Base-by-base conservation (phyloP, 352 stramenopile species). In the Globisporangium apiculatum region DNA sequence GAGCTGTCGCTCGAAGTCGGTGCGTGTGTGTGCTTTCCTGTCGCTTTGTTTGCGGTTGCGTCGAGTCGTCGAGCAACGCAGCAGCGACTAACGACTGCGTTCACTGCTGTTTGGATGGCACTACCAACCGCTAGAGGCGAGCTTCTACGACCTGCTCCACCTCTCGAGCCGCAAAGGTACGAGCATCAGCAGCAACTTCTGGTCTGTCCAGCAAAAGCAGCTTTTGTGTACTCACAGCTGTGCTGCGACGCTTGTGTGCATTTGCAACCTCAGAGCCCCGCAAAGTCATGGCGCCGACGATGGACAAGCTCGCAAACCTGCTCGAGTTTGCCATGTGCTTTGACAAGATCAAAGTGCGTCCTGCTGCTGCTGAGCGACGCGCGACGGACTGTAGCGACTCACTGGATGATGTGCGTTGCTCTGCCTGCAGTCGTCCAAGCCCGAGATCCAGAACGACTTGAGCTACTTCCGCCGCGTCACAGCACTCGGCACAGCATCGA, bases 391-490 rank as follows among this genome's bases (percentile, higher is more conserved):
- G 24, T 31, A 31, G 24, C 24, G 24, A 31, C 24, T 31, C 24
- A 31, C 24, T 31, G 24, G 24, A 31, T 31, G 24, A 31, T 31
- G 24, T 31, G 24, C 24, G 24, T 31, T 31, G 24, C 24, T 31
- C 24, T 31, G 24, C 24, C 24, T 38, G 17, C 60, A 72, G 61
- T 57, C 71, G 17, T 71, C 68, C 38, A 83, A 69, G 24, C 72
- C 76, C 18, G 66, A 76, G 17, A 66, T 87, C 42, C 76, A 87
- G 62, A 87, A 87, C 57, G 76, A 87, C 53, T 59, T 87, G 48
- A 87, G 76, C 60, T 72, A 77, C 53, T 85, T 85, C 45, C 68
- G 76, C 35, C 65, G 74, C 10, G 71, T 83, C 15, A 64, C 77
- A 18, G 70, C 73, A 17, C 57, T 81, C 15, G 76, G 72, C 7